Percentiles rank a stretch among this genome's conserved stretches.
These are phyloP conservation scores for Coniochaeta prunicola DNA, from an alignment of 2,329 filamentous ascomycete species.

Conservation along the genomic window DNA sequence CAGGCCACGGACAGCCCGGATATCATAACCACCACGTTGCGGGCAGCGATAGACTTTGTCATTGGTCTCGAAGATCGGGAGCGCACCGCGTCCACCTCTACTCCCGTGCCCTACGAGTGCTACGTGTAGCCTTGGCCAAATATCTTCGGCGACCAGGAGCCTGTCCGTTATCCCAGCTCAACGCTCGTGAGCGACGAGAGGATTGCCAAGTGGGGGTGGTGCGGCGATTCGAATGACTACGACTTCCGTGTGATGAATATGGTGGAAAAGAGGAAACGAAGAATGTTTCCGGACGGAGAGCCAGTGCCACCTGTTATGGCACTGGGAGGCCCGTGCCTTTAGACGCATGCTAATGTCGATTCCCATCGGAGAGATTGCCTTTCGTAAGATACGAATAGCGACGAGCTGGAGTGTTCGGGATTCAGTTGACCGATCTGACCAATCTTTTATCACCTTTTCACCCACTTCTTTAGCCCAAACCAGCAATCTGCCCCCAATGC, in stretches of 20 bases:
- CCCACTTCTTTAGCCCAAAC: too few species aligned
- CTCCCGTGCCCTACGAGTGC: neutral
- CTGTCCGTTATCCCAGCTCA: neutral
- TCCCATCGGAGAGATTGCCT: too few species aligned
- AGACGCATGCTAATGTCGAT: too few species aligned
- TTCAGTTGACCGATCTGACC: too few species aligned
- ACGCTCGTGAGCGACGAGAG: constrained; percentile 1
- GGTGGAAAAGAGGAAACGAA: neutral
- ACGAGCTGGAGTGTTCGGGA: too few species aligned
- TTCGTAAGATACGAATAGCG: too few species aligned
- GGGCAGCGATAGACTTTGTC: constrained; percentile 5
- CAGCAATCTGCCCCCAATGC: too few species aligned
- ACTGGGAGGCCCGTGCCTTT: too few species aligned
- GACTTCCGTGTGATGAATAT: neutral
- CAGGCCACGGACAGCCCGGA: neutral
- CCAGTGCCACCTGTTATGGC: too few species aligned
- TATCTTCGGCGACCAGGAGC: neutral
- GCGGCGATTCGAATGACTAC: neutral
- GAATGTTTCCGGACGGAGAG: too few species aligned
- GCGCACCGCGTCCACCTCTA: neutral
- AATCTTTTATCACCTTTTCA: too few species aligned
- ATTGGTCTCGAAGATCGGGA: constrained; percentile 4
- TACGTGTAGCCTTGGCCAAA: neutral
- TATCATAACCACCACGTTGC: constrained; percentile 3
- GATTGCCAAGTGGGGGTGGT: constrained; percentile 2